A percentile compares a stretch with the other conserved stretches of the same genome.
Conservation (phyloP, 2,329 filamentous ascomycete species). For the Colletotrichum lindemuthianum region DNA sequence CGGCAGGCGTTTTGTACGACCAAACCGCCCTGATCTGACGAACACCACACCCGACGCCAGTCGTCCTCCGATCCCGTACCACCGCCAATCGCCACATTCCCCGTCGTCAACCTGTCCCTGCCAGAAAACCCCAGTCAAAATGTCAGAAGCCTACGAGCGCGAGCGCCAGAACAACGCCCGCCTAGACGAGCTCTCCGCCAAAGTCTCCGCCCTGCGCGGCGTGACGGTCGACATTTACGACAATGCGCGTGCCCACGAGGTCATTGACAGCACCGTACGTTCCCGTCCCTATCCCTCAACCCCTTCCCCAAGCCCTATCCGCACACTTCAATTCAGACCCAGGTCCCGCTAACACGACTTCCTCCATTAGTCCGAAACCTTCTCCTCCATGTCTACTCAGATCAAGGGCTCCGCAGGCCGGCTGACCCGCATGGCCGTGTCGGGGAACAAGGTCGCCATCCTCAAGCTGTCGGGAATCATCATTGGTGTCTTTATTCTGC, state of each 20-base stretch:
- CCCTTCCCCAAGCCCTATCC: not conserved
- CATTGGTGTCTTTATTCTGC: conserved; percentile 74
- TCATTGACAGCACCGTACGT: conserved; percentile 87
- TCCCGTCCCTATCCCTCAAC: not conserved
- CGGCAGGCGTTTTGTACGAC: too few relatives aligned
- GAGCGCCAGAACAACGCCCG: conserved; percentile 94
- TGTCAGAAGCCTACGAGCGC: conserved; percentile 83
- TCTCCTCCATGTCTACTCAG: conserved; percentile 84
- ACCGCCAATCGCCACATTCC: not conserved
- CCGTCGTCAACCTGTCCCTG: not conserved
- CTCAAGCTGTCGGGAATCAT: conserved; percentile 89
- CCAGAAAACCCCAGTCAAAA: conserved; percentile 46
- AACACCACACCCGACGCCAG: too few relatives aligned
- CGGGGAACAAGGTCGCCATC: conserved; percentile 90
- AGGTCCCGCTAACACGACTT: not conserved
- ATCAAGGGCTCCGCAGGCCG: conserved; percentile 86
- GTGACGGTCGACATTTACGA: conserved; percentile 99
- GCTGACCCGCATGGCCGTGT: conserved; percentile 88
- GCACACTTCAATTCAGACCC: not conserved
- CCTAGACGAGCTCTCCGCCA: conserved; percentile 88
- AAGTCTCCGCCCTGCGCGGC: conserved; percentile 90
- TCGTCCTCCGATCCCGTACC: not conserved
- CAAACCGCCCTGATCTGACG: too few relatives aligned
- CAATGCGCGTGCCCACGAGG: conserved; percentile 86
- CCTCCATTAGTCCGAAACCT: conserved; percentile 78